Percentiles rank a stretch among this genome's conserved stretches.
phyloP scores from a whole-genome alignment of 73 alveolate genomes.

The Symbiodinium natans region DNA sequence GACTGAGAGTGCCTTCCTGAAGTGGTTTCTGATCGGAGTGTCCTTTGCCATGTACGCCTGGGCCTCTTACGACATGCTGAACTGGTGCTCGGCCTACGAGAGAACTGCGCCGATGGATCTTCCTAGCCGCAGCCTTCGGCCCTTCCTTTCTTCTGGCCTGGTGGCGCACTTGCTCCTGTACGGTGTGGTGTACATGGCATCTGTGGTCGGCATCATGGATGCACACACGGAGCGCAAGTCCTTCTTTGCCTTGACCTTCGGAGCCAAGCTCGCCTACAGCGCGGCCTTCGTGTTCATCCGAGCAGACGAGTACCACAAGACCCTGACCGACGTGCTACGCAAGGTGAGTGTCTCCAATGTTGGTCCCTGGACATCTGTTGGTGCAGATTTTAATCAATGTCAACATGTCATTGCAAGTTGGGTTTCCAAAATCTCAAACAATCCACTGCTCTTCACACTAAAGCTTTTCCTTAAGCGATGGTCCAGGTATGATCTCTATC shows the following conservation, averaged over 20 bases:
- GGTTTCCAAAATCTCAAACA: no score
- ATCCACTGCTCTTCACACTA: no score
- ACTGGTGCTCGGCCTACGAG: no score
- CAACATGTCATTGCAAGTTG: no score
- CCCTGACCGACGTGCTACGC: constrained; percentile 67
- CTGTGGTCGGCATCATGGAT: constrained; percentile 30
- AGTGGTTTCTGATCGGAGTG: background rate
- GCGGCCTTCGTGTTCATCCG: constrained; percentile 79
- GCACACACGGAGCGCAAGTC: constrained; percentile 73
- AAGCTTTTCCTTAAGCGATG: no score
- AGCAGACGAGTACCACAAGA: constrained; percentile 65
- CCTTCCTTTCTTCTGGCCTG: no score
- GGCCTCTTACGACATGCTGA: background rate
- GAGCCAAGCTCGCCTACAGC: constrained; percentile 73
- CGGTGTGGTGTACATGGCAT: constrained; percentile 8
- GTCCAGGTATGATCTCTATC: background rate
- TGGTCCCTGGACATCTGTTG: no score
- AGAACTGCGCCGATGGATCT: no score
- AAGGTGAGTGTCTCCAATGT: constrained; percentile 20
- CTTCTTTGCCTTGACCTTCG: constrained; percentile 69
- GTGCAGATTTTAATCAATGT: no score
- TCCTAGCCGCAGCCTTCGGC: no score
- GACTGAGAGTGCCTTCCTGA: background rate
- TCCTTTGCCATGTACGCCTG: background rate
- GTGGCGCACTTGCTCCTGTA: constrained; percentile 27